Evolutionary conservation across 1,284 basidiomycete species (phyloP).

Genomic region (Ceratobasidium sp.): DNA sequence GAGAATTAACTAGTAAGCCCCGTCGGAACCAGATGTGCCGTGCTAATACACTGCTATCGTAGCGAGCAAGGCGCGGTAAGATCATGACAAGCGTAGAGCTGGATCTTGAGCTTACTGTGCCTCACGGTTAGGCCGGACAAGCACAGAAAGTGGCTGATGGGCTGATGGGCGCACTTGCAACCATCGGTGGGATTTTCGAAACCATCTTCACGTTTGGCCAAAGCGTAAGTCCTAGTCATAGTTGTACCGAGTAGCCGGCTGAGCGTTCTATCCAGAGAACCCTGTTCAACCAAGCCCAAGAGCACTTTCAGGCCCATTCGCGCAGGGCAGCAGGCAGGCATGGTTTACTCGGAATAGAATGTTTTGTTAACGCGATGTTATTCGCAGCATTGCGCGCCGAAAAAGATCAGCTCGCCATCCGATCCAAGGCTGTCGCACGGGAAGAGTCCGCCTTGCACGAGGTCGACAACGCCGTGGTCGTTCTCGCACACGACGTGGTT

Average conservation of each 20-base stretch:
- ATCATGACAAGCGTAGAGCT: not conserved
- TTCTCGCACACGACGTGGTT: conserved; percentile 4
- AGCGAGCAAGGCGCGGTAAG: not conserved
- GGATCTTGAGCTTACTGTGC: not conserved
- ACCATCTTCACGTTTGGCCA: conserved; percentile 1
- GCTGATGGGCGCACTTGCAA: not conserved
- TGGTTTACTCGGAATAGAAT: not conserved
- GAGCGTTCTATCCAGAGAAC: not conserved
- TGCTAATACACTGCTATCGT: not conserved
- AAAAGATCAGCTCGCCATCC: not conserved
- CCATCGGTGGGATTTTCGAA: not conserved
- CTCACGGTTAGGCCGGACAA: conserved; percentile 1
- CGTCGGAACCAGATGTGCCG: not conserved
- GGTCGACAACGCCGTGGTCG: not conserved
- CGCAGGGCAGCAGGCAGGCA: not conserved
- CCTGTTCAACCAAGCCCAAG: not conserved
- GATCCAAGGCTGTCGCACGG: not conserved
- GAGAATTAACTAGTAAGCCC: not conserved
- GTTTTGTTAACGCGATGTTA: not conserved
- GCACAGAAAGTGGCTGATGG: not conserved
- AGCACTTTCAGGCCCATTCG: conserved; percentile 3
- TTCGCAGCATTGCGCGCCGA: not conserved
- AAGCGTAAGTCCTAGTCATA: conserved; percentile 7
- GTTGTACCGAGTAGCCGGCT: not conserved
- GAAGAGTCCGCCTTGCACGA: not conserved